Evolutionary conservation across 108 stramenopile genomes (phyloP), one percentile per base, ranked within the genome.

Genomic region (Mayamaea pseudoterrestris): DNA sequence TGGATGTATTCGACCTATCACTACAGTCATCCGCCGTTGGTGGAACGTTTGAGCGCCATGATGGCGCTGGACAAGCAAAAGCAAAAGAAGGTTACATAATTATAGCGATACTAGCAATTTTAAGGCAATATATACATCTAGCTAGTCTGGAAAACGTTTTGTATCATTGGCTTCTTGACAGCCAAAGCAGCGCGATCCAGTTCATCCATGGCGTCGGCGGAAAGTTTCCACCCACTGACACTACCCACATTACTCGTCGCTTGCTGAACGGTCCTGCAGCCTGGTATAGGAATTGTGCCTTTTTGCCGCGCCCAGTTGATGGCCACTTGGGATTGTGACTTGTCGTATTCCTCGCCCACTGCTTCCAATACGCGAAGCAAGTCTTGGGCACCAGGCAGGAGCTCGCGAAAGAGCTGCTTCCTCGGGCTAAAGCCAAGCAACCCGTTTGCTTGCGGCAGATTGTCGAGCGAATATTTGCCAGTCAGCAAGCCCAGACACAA

Each of bases 11-110:
- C 66, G 1, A 80, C 74, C 5, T 97, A 96, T 59, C 96, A 98
- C 69, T 94, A 97, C 63, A 76, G 74, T 23, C 98, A 99, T 57
- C 98, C 98, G 17, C 93, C 97, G 21, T 58, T 98, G 45, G 87
- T 95, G 5, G 95, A 99, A 60, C 74, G 98, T 5, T 76, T 99
- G 13, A 73, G 71, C 22, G 95, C 94, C 6, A 95, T 99, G 83
- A 92, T 83, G 76, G 66, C 57, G 48, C 55, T 82, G 17, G 83
- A 82, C 35, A 75, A 73, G 50, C 68, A 69, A 47, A n/a, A n/a
- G n/a, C n/a, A n/a, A n/a, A n/a, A n/a, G n/a, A n/a, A n/a, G n/a
- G n/a, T n/a, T n/a, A n/a, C n/a, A n/a, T n/a, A n/a, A n/a, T n/a
- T n/a, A n/a, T n/a, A n/a, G n/a, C n/a, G n/a, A n/a, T n/a, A n/a